Conservation (phyloP, 192 early-diverging fungal species). For the Cetraspora pellucida region DNA sequence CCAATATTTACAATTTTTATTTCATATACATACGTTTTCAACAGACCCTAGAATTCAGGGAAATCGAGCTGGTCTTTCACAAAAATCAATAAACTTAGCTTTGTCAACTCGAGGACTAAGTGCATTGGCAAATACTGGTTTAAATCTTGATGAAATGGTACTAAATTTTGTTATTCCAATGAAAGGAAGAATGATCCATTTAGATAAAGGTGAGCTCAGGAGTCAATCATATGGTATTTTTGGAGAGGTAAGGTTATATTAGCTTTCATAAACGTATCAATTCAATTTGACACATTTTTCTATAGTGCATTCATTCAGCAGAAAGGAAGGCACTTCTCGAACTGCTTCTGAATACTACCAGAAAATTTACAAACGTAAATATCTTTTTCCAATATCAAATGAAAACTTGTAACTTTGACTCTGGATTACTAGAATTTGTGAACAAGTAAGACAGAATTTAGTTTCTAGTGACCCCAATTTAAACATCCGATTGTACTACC, state of each 20-base stretch:
- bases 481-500: not conserved
- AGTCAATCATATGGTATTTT: constrained; percentile 88
- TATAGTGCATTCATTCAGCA: constrained; percentile 90
- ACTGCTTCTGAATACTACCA: constrained; percentile 75
- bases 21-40: not conserved
- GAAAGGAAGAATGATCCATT: constrained; percentile 91
- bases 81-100: constrained; percentile 93
- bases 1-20: not conserved
- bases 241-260: constrained; percentile 64
- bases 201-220: constrained; percentile 61
- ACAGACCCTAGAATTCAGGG: constrained; percentile 67
- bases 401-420: constrained; percentile 70
- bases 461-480: constrained; percentile 36
- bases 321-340: constrained; percentile 84
- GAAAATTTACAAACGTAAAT: constrained; percentile 64
- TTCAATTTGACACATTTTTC: not conserved
- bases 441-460: constrained; percentile 40
- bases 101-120: constrained; percentile 84
- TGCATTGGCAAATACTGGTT: constrained; percentile 72
- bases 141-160: constrained; percentile 66
- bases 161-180: constrained; percentile 80
- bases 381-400: constrained; percentile 80
- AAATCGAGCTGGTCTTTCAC: constrained; percentile 51
- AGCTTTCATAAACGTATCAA: not conserved
- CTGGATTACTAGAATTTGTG: constrained; percentile 55